phyloP scores from a whole-genome alignment of 495 filamentous ascomycete species.

The Cercophora newfieldiana region DNA sequence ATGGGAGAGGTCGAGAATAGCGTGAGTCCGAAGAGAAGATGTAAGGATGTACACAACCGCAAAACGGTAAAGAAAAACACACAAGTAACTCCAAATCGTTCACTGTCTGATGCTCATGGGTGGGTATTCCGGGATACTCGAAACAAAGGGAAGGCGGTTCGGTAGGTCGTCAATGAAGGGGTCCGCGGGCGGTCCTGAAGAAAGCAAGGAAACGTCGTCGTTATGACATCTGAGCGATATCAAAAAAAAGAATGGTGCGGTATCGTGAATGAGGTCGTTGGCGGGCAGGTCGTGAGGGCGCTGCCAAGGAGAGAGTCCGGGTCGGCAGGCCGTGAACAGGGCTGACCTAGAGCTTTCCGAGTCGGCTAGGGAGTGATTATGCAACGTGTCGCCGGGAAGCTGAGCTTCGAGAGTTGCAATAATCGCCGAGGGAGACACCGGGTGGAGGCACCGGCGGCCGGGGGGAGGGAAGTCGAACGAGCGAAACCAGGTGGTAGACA shows the following conservation, averaged over 20 bases:
- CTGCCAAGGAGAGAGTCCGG: conserved; percentile 3
- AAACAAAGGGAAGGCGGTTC: conserved; percentile 41
- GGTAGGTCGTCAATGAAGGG: conserved; percentile 50
- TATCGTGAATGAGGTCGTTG: conserved; percentile 25
- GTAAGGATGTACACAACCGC: conserved; percentile 48
- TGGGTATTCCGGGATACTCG: conserved; percentile 55
- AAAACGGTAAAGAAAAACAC: conserved; percentile 44
- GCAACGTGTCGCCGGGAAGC: not conserved
- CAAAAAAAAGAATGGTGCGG: conserved; percentile 43
- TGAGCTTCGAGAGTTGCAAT: not conserved
- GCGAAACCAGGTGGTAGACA: conserved; percentile 39
- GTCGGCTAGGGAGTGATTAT: not conserved
- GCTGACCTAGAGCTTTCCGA: not conserved
- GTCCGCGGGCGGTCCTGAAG: conserved; percentile 51
- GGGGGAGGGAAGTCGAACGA: not conserved
- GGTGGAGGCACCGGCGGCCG: conserved; percentile 1
- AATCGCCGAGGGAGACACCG: not conserved
- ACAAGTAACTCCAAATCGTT: conserved; percentile 58
- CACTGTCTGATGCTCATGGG: conserved; percentile 66
- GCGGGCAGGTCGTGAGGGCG: conserved; percentile 4
- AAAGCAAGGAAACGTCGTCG: conserved; percentile 59
- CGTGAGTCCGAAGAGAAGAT: conserved; percentile 28
- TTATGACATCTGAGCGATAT: conserved; percentile 68
- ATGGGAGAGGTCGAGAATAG: conserved; percentile 25
- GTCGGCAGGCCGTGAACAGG: conserved; percentile 11